phyloP scores from a whole-genome alignment of 306 rosid species.

The Acacia crassicarpa region DNA sequence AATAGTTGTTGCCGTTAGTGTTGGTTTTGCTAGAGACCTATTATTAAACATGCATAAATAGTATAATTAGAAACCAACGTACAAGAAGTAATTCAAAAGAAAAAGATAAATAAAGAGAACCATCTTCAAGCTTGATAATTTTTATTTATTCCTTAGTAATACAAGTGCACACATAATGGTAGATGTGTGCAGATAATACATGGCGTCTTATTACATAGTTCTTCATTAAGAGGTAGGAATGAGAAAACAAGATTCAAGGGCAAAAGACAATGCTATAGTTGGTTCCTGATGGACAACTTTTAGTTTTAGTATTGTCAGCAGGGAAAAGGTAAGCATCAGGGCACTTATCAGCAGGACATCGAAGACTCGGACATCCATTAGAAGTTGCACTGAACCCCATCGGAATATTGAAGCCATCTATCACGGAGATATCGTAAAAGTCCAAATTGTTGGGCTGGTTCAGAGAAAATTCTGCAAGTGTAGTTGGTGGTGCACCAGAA shows the following conservation, averaged over 20 bases:
- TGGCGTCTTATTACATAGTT: too few species aligned
- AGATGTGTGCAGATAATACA: too few species aligned
- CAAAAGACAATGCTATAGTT: conserved; percentile 43
- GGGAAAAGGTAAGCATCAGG: conserved; percentile 43
- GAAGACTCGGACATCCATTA: neutral
- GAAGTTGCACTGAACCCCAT: conserved; percentile 41
- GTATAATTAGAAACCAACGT: too few species aligned
- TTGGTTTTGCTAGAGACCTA: too few species aligned
- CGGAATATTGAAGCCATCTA: conserved; percentile 49
- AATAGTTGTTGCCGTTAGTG: too few species aligned
- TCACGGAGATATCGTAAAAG: conserved; percentile 37
- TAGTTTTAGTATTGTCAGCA: conserved; percentile 34
- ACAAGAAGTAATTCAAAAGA: too few species aligned
- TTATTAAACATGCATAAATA: too few species aligned
- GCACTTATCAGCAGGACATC: conserved; percentile 36
- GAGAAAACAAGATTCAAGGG: neutral
- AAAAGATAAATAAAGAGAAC: too few species aligned
- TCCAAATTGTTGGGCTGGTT: conserved; percentile 38
- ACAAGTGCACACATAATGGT: too few species aligned
- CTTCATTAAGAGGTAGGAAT: too few species aligned
- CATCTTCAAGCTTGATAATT: too few species aligned
- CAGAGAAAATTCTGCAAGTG: conserved; percentile 48
- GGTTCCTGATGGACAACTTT: conserved; percentile 37
- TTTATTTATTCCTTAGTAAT: too few species aligned
- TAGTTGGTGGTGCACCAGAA: conserved; percentile 47